Conservation (phyloP, 1,284 basidiomycete species). For the Cystobasidium sp. region DNA sequence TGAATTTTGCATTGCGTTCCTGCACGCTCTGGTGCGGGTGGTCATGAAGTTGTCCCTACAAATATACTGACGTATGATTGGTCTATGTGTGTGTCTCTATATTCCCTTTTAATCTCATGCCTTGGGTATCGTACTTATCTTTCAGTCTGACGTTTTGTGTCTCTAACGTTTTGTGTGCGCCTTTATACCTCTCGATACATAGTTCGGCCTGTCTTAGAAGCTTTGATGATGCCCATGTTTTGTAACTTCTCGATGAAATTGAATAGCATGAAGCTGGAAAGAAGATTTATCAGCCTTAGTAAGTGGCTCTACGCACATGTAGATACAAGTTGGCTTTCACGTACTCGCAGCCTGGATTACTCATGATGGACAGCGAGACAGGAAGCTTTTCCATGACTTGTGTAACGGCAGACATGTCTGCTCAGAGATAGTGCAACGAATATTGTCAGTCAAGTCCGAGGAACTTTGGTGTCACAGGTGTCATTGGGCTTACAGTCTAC, state of each 20-base stretch:
- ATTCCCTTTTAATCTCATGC: no score
- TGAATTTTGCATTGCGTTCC: no score
- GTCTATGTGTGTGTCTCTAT: no score
- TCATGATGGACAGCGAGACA: neutral
- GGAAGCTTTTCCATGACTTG: slow-evolving; percentile 2
- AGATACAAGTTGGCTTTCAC: neutral
- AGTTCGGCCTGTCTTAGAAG: slow-evolving; percentile 2
- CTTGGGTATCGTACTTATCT: no score
- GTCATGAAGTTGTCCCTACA: no score
- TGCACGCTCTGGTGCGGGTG: no score
- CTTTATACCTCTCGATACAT: neutral
- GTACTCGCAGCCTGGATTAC: slow-evolving; percentile 7
- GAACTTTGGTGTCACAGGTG: neutral
- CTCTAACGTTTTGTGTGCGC: neutral
- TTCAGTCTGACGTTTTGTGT: neutral
- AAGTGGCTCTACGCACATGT: neutral
- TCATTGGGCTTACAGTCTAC: neutral
- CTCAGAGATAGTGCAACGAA: neutral
- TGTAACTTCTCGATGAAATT: slow-evolving; percentile 13
- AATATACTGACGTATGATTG: no score
- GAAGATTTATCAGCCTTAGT: neutral
- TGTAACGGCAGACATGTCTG: neutral
- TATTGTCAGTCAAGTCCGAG: neutral
- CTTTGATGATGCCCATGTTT: slow-evolving; percentile 3
- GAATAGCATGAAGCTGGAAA: slow-evolving; percentile 16